phyloP scores from a whole-genome alignment of 2,329 filamentous ascomycete species.

The Biscogniauxia marginata region DNA sequence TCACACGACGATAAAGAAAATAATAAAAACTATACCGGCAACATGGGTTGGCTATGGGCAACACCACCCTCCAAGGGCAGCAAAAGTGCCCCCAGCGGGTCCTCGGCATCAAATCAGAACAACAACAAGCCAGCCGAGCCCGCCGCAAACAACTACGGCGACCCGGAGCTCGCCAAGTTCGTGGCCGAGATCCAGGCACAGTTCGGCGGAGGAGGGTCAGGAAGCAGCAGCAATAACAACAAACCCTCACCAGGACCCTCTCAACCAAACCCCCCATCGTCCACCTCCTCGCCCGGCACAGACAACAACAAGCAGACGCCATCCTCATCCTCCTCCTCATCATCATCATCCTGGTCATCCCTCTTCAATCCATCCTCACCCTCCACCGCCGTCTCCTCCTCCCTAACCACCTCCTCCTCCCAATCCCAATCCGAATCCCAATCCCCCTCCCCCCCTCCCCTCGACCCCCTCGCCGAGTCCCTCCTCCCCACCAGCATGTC shows the following conservation, averaged over 20 bases:
- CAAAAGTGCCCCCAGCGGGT: slow-evolving; percentile 18
- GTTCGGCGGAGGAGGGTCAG: slow-evolving; percentile 15
- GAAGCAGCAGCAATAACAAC: neutral
- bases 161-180: slow-evolving; percentile 56
- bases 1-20: neutral
- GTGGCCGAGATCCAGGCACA: slow-evolving; percentile 38
- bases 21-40: neutral
- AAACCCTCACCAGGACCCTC: slow-evolving; percentile 11
- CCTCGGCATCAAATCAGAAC: slow-evolving; percentile 19
- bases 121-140: slow-evolving; percentile 16
- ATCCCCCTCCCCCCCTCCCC: slow-evolving; percentile 12
- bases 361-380: too few relatives aligned
- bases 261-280: slow-evolving; percentile 12
- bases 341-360: slow-evolving; percentile 34
- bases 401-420: neutral
- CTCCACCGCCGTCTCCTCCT: slow-evolving; percentile 4
- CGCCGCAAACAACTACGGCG: slow-evolving; percentile 30
- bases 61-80: slow-evolving; percentile 31
- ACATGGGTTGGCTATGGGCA: slow-evolving; percentile 64
- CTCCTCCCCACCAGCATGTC: slow-evolving; percentile 81
- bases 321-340: slow-evolving; percentile 30
- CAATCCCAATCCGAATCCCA: slow-evolving; percentile 3
- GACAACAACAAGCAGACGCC: too few relatives aligned
- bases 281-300: too few relatives aligned
- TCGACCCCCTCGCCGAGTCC: slow-evolving; percentile 59